Percentiles rank a stretch among this genome's conserved stretches.
Evolutionary conservation across 345 rosid genomes (phyloP).

Genomic region (Salix purpurea): DNA sequence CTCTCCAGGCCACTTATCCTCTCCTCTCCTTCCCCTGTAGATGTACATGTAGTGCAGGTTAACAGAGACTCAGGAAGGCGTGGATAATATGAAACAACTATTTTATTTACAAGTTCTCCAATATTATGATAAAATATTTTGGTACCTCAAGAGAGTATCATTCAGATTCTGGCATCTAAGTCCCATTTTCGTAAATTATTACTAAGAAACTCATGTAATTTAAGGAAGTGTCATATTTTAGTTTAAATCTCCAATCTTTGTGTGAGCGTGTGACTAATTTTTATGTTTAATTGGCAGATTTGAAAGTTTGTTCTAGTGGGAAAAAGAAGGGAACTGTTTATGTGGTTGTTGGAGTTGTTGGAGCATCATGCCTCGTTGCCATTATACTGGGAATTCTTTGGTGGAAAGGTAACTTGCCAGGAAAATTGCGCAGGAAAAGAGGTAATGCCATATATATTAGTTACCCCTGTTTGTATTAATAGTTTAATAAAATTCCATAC

Average conservation of each 20-base stretch:
- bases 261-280: not conserved
- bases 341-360: constrained; percentile 15
- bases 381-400: constrained; percentile 18
- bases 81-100: too few relatives aligned
- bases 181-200: too few relatives aligned
- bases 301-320: constrained; percentile 10
- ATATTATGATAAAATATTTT: too few relatives aligned
- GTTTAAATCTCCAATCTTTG: not conserved
- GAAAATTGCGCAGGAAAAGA: constrained; percentile 8
- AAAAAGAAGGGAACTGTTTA: constrained; percentile 6
- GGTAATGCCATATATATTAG: constrained; percentile 3
- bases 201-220: too few relatives aligned
- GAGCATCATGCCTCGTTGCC: constrained; percentile 12
- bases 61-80: too few relatives aligned
- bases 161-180: too few relatives aligned
- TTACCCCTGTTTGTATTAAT: not conserved
- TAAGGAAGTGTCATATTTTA: not conserved
- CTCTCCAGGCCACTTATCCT: too few relatives aligned
- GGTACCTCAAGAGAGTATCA: too few relatives aligned
- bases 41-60: not conserved
- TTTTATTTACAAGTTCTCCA: too few relatives aligned
- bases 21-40: not conserved
- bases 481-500: not conserved
- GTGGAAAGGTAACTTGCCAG: constrained; percentile 17
- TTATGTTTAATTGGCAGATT: constrained; percentile 9